Percentiles rank a stretch among this genome's conserved stretches.
Conservation (phyloP, 768 basidiomycete genomes). For the Agrocybe pediades region DNA sequence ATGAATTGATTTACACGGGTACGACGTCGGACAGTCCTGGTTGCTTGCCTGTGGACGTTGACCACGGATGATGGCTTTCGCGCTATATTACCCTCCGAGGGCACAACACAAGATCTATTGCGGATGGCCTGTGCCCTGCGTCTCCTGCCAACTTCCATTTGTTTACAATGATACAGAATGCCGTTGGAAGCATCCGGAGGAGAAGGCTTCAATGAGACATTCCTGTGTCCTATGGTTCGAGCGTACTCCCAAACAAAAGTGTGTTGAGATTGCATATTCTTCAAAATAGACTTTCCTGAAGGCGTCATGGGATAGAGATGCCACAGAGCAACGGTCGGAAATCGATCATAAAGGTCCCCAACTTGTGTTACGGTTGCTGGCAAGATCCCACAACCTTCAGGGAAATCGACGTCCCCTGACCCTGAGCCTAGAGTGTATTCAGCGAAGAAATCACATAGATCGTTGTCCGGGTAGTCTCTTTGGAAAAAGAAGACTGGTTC, state of each 20-base stretch:
- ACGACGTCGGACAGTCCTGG: too few relatives aligned
- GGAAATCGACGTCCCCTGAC: too few relatives aligned
- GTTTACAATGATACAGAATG: neutral
- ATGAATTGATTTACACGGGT: neutral
- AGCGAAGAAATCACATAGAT: too few relatives aligned
- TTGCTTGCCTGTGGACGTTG: too few relatives aligned
- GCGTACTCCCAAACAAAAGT: neutral
- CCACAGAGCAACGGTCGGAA: neutral
- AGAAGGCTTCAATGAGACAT: neutral
- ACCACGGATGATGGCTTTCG: too few relatives aligned
- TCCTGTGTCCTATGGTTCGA: neutral
- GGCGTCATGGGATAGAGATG: neutral
- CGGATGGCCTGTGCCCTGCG: neutral
- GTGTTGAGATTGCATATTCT: neutral
- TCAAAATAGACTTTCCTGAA: neutral
- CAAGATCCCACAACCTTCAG: too few relatives aligned
- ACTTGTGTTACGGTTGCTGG: too few relatives aligned
- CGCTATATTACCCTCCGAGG: neutral
- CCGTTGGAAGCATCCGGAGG: neutral
- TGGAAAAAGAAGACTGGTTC: too few relatives aligned
- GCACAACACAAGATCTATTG: neutral
- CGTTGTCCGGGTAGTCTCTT: too few relatives aligned
- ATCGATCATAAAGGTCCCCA: too few relatives aligned
- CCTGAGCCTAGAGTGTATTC: too few relatives aligned
- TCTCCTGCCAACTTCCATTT: neutral